Base-by-base conservation (phyloP, 495 filamentous ascomycete species). In the Hypoxylon lienhwacheense region DNA sequence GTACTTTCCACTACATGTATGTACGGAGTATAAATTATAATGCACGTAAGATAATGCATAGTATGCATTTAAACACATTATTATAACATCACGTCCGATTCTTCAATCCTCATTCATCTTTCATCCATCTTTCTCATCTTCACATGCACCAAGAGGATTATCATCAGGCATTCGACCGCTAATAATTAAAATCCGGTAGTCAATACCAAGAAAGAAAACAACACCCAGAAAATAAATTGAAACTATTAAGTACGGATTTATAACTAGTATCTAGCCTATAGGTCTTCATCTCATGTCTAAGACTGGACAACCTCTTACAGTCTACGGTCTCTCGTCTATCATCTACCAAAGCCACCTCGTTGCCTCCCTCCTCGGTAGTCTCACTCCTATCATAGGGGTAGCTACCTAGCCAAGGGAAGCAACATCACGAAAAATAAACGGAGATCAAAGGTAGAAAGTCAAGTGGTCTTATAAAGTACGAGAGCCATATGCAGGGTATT, bases 391-490 rank as follows among this genome's bases (percentile, higher is more conserved):
- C 15, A 49, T 14, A n/a, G n/a, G n/a, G n/a, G n/a, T n/a, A n/a
- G n/a, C n/a, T n/a, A n/a, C n/a, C n/a, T n/a, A n/a, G n/a, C n/a
- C n/a, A n/a, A n/a, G n/a, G n/a, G n/a, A n/a, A n/a, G 39, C 40
- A 14, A 16, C 6, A 46, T 33, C 33, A 25, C 14, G 34, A 31
- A 25, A 37, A 20, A 52, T 33, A 52, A 32, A 45, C 21, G 7
- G 7, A 5, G 11, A 21, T n/a, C n/a, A n/a, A n/a, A n/a, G n/a
- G n/a, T n/a, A 51, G 55, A 41, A 26, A 17, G 34, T 43, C 37
- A 51, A 60, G 45, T 41, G 40, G 46, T 32, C 39, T 56, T 56
- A 56, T 61, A 61, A 29, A 61, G 40, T 53, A 34, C 29, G 34
- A 37, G 28, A 20, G 31, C 25, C 20, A 28, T 60, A 55, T 60